Evolutionary conservation across 176 grass and related monocot species (phyloP).

Genomic region (Tillandsia leiboldiana): DNA sequence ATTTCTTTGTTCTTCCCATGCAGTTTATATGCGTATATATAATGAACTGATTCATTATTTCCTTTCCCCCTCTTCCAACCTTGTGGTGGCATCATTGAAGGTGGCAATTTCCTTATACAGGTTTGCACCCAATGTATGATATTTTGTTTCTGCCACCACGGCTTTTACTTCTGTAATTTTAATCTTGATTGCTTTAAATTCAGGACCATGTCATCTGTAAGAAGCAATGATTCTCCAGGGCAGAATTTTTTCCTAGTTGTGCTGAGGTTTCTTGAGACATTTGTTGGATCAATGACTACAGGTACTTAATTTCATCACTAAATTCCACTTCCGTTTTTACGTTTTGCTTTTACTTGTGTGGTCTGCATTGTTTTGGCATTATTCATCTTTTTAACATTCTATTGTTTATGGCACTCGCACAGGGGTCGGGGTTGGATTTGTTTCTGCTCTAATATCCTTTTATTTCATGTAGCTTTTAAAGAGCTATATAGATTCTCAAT

Average conservation of each 20-base stretch:
- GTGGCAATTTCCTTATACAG: slow-evolving; percentile 99
- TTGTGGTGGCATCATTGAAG: slow-evolving; percentile 22
- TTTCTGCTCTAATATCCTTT: slow-evolving; percentile 99
- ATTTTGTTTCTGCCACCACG: slow-evolving; percentile 1
- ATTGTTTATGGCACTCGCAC: slow-evolving; percentile 20
- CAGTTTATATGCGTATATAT: no score
- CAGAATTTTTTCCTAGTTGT: slow-evolving; percentile 81
- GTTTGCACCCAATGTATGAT: slow-evolving; percentile 27
- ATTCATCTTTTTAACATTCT: background rate
- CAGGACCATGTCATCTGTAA: slow-evolving; percentile 98
- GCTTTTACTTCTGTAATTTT: slow-evolving; percentile 6
- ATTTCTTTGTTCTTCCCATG: no score
- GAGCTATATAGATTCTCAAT: background rate
- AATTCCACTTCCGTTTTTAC: background rate
- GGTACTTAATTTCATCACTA: slow-evolving; percentile 25
- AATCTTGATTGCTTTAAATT: background rate
- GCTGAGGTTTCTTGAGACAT: slow-evolving; percentile 91
- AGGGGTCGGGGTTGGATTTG: slow-evolving; percentile 97
- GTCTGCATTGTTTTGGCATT: no score
- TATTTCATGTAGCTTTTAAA: slow-evolving; percentile 1
- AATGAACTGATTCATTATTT: slow-evolving; percentile 11
- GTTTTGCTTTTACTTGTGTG: background rate
- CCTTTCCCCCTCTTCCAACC: slow-evolving; percentile 30
- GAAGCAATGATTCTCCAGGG: slow-evolving; percentile 71
- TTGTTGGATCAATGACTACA: slow-evolving; percentile 97